phyloP scores from a whole-genome alignment of 2,329 filamentous ascomycete genomes.

The Colletotrichum neosansevieriae region DNA sequence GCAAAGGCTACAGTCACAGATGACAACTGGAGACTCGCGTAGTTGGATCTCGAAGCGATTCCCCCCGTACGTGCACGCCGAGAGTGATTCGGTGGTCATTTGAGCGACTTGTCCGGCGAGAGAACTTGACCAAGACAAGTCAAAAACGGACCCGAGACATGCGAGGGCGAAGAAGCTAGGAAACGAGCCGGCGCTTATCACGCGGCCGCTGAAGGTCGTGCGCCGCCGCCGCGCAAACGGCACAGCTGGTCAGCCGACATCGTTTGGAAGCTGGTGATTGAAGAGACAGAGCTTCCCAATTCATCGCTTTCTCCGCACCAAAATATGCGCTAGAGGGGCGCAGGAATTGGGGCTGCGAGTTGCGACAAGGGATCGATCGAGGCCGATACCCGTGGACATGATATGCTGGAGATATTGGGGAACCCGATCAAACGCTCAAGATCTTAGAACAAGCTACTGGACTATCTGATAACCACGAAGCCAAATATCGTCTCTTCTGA shows the following conservation, averaged over 20 bases:
- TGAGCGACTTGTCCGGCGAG: too few relatives aligned
- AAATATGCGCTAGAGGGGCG: not conserved
- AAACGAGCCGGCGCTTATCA: not conserved
- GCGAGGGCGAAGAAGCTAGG: not conserved
- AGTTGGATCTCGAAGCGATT: constrained; percentile 45
- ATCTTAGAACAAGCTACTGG: too few relatives aligned
- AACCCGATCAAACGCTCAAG: too few relatives aligned
- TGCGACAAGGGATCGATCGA: not conserved
- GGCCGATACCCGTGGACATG: too few relatives aligned
- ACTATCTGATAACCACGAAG: too few relatives aligned
- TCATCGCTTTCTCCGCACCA: not conserved
- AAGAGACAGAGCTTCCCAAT: not conserved
- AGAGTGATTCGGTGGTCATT: constrained; percentile 4
- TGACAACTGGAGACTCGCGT: constrained; percentile 22
- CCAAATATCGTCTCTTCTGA: too few relatives aligned
- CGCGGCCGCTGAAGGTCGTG: not conserved
- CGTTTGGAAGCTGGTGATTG: not conserved
- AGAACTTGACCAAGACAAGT: not conserved
- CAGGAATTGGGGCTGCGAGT: not conserved
- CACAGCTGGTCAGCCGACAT: not conserved
- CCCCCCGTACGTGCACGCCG: constrained; percentile 37
- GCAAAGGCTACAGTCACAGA: constrained; percentile 46
- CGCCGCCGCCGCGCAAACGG: not conserved
- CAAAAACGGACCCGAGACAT: not conserved
- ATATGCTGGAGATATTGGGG: too few relatives aligned